Percentiles rank a stretch among this genome's conserved stretches.
Conservation (phyloP, 345 rosid genomes). For the Boechera divaricarpa region DNA sequence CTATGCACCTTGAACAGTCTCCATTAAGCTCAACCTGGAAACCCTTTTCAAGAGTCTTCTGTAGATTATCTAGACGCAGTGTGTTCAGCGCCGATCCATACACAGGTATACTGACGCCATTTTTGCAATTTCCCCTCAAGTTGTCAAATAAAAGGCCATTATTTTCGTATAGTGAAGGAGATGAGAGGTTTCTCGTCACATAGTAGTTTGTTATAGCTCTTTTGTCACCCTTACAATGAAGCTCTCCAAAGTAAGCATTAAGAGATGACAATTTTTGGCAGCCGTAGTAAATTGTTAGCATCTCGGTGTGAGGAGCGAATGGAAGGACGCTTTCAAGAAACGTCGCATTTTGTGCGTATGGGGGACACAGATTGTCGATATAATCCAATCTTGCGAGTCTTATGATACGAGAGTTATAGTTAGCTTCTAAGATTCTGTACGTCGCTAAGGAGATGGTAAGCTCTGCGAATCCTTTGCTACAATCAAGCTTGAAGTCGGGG, state of each 20-base stretch:
- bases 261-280: slow-evolving; percentile 12
- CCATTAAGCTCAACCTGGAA: slow-evolving; percentile 31
- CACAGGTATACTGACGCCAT: slow-evolving; percentile 23
- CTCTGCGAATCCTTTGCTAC: not conserved
- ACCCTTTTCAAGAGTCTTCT: slow-evolving; percentile 28
- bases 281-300: slow-evolving; percentile 42
- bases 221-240: not conserved
- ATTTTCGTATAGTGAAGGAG: too few relatives aligned
- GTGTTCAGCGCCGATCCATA: not conserved
- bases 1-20: slow-evolving; percentile 27
- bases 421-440: slow-evolving; percentile 40
- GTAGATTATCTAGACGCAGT: not conserved
- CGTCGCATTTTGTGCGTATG: slow-evolving; percentile 11
- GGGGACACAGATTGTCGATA: slow-evolving; percentile 29
- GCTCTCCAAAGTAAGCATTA: not conserved
- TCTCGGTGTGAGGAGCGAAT: not conserved
- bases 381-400: slow-evolving; percentile 45
- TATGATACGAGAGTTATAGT: slow-evolving; percentile 3
- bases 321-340: not conserved
- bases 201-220: not conserved
- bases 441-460: slow-evolving; percentile 21
- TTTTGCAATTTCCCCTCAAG: slow-evolving; percentile 7
- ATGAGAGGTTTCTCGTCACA: not conserved
- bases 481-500: slow-evolving; percentile 41
- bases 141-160: too few relatives aligned